A percentile compares a stretch with the other conserved stretches of the same genome.
Conservation (phyloP, 192 early-diverging fungal genomes). For the Diversispora eburnea region DNA sequence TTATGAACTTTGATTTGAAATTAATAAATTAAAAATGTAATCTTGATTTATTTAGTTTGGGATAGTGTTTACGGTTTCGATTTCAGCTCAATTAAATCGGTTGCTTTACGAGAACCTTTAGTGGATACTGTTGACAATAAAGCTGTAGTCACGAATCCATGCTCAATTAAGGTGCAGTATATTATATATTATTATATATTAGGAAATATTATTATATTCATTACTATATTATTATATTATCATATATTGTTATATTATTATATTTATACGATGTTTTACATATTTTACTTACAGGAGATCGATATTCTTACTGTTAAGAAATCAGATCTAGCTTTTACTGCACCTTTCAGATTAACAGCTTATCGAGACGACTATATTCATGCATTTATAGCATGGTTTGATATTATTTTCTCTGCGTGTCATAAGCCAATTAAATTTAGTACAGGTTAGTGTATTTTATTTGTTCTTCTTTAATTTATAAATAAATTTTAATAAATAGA, state of each 20-base stretch:
- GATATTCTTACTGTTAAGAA: constrained; percentile 67
- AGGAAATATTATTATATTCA: background rate
- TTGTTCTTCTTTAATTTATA: background rate
- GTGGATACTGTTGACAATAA: constrained; percentile 74
- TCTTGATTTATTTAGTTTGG: constrained; percentile 56
- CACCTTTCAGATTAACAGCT: constrained; percentile 63
- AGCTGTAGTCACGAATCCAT: constrained; percentile 63
- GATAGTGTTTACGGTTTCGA: constrained; percentile 93
- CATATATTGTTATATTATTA: background rate
- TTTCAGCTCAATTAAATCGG: constrained; percentile 81
- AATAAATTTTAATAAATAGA: background rate
- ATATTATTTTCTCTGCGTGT: constrained; percentile 77
- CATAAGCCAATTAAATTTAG: constrained; percentile 51
- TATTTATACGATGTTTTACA: background rate
- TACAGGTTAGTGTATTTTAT: constrained; percentile 25
- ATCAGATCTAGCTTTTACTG: constrained; percentile 69
- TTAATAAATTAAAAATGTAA: background rate
- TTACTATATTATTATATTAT: no score
- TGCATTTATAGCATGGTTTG: constrained; percentile 89
- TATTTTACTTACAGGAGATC: constrained; percentile 41
- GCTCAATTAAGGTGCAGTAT: constrained; percentile 47
- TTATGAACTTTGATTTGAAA: background rate
- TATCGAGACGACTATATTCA: constrained; percentile 64
- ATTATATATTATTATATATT: background rate
- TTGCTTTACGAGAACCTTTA: constrained; percentile 69